A percentile compares a stretch with the other conserved stretches of the same genome.
Conservation (phyloP, 495 filamentous ascomycete species). For the Sordaria brevicollis region DNA sequence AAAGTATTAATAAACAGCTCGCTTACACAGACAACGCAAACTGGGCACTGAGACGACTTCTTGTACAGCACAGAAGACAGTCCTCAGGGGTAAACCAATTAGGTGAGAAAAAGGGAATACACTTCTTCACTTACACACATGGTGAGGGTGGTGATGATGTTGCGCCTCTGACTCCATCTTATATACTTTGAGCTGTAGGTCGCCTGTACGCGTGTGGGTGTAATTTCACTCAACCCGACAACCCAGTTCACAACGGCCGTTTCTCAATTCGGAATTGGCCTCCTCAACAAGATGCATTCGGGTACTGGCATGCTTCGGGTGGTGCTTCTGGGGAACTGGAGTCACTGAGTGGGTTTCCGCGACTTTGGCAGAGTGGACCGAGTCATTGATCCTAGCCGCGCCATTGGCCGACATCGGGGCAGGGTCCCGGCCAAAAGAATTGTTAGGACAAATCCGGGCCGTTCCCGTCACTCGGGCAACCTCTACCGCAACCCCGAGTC, state of each 20-base stretch:
- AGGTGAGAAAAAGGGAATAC: neutral
- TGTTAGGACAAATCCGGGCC: neutral
- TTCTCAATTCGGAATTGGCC: neutral
- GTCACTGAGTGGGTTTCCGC: neutral
- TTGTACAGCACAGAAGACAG: neutral
- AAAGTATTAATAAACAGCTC: neutral
- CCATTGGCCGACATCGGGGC: neutral
- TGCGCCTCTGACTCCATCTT: constrained; percentile 13
- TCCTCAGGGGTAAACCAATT: neutral
- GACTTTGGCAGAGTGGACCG: neutral
- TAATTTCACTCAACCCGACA: neutral
- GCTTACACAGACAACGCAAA: neutral
- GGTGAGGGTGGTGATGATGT: neutral
- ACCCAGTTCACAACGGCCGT: neutral
- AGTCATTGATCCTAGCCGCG: neutral
- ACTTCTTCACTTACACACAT: constrained; percentile 14
- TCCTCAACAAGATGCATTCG: neutral
- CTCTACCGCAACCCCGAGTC: too few relatives aligned
- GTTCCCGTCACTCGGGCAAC: too few relatives aligned
- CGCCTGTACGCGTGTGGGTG: neutral
- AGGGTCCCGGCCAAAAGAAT: neutral
- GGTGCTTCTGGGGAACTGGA: neutral
- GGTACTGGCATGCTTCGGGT: neutral
- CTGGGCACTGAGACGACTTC: neutral
- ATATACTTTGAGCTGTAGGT: neutral